Evolutionary conservation across 306 rosid species (phyloP).

Genomic region (Quercus glauca): DNA sequence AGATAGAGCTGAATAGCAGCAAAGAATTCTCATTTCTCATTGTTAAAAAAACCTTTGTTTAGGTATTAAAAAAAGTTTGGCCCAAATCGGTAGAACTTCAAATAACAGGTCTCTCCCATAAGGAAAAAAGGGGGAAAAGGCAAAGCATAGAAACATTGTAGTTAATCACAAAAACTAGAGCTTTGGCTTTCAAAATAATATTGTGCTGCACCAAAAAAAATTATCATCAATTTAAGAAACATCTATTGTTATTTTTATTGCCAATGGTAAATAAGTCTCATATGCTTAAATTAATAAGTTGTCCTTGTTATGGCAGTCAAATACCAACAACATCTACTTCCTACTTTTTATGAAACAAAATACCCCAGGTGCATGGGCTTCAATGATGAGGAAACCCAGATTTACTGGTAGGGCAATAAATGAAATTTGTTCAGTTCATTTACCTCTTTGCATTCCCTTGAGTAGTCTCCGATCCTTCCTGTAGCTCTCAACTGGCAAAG

Average conservation of each 20-base stretch:
- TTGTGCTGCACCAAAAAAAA: conserved; percentile 3
- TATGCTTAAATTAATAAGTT: background rate
- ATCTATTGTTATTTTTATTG: conserved; percentile 11
- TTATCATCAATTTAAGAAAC: conserved; percentile 6
- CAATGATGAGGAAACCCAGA: background rate
- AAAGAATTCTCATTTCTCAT: background rate
- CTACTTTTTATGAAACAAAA: background rate
- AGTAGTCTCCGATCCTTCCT: conserved; percentile 85
- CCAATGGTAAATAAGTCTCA: background rate
- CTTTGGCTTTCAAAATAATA: conserved; percentile 5
- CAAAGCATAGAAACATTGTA: background rate
- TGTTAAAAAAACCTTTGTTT: background rate
- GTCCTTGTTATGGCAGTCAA: background rate
- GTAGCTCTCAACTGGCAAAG: conserved; percentile 89
- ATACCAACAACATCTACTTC: background rate
- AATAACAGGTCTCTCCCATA: background rate
- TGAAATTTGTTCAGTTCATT: conserved; percentile 13
- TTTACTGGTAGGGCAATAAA: conserved; percentile 11
- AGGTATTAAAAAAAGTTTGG: background rate
- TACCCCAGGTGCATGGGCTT: background rate
- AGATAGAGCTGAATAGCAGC: background rate
- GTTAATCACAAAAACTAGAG: background rate
- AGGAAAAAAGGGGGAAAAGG: background rate
- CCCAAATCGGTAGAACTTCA: background rate
- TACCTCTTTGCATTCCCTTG: conserved; percentile 99